Evolutionary conservation across 2,329 filamentous ascomycete species (phyloP).

Genomic region (Pyricularia sp.): DNA sequence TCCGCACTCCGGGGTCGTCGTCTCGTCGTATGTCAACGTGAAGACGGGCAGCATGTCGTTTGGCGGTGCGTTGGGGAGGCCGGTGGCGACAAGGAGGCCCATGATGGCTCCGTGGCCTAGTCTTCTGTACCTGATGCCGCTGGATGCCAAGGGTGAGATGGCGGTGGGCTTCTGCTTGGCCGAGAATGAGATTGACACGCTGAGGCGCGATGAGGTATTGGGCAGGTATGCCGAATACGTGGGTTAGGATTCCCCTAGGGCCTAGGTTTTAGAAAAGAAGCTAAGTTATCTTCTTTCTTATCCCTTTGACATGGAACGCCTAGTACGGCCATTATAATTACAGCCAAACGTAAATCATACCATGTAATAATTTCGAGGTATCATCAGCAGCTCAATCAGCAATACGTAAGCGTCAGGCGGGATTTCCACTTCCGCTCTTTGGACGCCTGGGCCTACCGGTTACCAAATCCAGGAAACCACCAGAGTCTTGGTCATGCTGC

Average conservation of each 20-base stretch:
- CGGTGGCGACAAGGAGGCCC: constrained; percentile 37
- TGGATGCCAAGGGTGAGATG: constrained; percentile 29
- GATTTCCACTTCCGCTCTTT: no score
- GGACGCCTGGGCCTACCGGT: no score
- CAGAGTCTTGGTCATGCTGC: no score
- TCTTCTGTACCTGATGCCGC: constrained; percentile 41
- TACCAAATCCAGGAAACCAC: no score
- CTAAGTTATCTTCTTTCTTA: no score
- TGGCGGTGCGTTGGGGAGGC: constrained; percentile 31
- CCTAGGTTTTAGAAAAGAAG: no score
- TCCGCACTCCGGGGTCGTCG: constrained; percentile 29
- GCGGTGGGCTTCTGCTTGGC: constrained; percentile 33
- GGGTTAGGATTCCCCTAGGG: constrained; percentile 13
- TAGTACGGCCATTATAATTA: no score
- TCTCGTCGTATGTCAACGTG: constrained; percentile 45
- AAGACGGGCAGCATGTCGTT: constrained; percentile 36
- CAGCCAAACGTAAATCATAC: no score
- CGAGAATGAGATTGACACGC: constrained; percentile 34
- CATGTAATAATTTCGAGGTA: no score
- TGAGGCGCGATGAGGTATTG: constrained; percentile 33
- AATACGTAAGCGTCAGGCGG: no score
- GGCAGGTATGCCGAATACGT: constrained; percentile 25
- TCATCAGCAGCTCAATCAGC: no score
- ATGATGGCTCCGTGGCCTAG: constrained; percentile 33
- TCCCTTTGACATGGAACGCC: no score